phyloP scores from a whole-genome alignment of 2,329 filamentous ascomycete species.

The Trichophyton schoenleinii region DNA sequence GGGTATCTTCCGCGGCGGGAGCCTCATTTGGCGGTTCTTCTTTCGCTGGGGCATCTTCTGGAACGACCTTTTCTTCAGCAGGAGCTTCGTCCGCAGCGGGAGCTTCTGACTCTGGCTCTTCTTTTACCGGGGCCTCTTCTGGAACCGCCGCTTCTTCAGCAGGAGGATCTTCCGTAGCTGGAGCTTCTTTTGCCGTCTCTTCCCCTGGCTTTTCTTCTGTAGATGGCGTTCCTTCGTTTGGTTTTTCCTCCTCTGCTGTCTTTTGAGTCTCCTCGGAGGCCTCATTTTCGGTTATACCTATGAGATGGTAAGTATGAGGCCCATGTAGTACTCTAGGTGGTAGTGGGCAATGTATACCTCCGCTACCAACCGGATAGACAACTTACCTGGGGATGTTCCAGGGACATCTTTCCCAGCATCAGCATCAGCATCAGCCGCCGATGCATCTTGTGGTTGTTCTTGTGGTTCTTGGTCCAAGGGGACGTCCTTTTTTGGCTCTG shows the following conservation, averaged over 20 bases:
- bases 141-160: background rate
- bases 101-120: background rate
- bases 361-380: background rate
- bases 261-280: background rate
- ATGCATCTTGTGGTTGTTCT: background rate
- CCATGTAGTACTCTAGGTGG: background rate
- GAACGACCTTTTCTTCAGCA: background rate
- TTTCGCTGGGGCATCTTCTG: background rate
- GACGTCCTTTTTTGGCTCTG: conserved; percentile 22
- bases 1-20: conserved; percentile 8
- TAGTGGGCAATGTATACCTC: background rate
- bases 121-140: background rate
- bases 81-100: background rate
- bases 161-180: background rate
- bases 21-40: background rate
- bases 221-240: background rate
- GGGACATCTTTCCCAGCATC: background rate
- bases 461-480: conserved; percentile 14
- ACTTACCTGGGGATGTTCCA: conserved; percentile 8
- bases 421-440: conserved; percentile 5
- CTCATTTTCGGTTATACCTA: conserved; percentile 5
- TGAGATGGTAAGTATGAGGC: background rate
- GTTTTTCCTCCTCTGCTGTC: background rate
- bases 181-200: background rate
- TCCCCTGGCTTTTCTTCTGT: background rate